Evolutionary conservation across 2,329 filamentous ascomycete species (phyloP).

Genomic region (Leptoxyphium fumago): DNA sequence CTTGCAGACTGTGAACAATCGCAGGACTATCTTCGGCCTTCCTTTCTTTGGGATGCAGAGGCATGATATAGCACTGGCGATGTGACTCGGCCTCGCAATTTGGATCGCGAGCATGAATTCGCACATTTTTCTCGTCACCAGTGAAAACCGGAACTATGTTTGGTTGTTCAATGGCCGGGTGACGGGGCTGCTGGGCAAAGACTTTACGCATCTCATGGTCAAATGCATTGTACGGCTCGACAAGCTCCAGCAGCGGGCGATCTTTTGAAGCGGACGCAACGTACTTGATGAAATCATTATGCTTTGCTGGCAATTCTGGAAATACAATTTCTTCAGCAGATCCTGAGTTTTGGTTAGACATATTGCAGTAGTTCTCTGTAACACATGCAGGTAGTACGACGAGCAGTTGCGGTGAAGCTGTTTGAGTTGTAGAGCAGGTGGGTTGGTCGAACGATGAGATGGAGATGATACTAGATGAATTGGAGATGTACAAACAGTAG

Average conservation of each 20-base stretch:
- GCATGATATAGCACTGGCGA: constrained; percentile 54
- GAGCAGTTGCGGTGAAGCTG: too few relatives aligned
- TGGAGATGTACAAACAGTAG: too few relatives aligned
- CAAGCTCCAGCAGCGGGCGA: constrained; percentile 40
- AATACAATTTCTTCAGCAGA: constrained; percentile 8
- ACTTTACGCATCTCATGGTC: constrained; percentile 51
- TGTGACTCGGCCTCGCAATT: constrained; percentile 43
- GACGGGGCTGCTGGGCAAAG: constrained; percentile 52
- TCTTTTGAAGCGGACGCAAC: constrained; percentile 38
- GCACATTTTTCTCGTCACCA: constrained; percentile 38
- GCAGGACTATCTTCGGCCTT: constrained; percentile 49
- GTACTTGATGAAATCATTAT: constrained; percentile 34
- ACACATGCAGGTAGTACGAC: too few relatives aligned
- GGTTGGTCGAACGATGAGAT: too few relatives aligned
- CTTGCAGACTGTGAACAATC: constrained; percentile 49
- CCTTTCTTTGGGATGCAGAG: constrained; percentile 46
- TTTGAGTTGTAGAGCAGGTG: too few relatives aligned
- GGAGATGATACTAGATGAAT: too few relatives aligned
- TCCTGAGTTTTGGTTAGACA: too few relatives aligned
- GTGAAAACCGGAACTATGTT: constrained; percentile 55
- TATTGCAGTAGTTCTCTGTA: too few relatives aligned
- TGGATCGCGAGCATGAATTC: constrained; percentile 46
- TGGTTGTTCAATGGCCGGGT: constrained; percentile 42
- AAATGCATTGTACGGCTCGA: constrained; percentile 52
- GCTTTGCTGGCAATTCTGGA: constrained; percentile 23